phyloP scores from a whole-genome alignment of 2,329 filamentous ascomycete species.

The Diaporthe australafricana region DNA sequence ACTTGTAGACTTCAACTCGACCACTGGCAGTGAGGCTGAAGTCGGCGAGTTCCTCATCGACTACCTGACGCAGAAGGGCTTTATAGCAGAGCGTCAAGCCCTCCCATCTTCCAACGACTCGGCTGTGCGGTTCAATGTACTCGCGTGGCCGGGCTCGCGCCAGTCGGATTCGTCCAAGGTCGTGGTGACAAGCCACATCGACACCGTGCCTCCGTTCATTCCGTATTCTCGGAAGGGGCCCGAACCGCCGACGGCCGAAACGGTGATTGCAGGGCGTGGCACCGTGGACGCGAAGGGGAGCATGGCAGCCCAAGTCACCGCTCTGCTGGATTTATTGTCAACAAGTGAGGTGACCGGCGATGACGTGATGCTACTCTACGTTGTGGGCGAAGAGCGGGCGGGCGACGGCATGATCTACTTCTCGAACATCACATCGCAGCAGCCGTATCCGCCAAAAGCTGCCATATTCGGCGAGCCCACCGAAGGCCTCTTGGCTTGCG shows the following conservation, averaged over 20 bases:
- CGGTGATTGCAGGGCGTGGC: constrained; percentile 75
- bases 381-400: constrained; percentile 84
- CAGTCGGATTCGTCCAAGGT: constrained; percentile 61
- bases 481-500: constrained; percentile 86
- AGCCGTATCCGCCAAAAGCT: constrained; percentile 67
- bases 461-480: constrained; percentile 92
- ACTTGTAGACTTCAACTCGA: constrained; percentile 78
- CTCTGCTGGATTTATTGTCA: constrained; percentile 66
- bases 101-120: neutral
- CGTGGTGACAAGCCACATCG: constrained; percentile 83
- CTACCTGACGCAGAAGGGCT: constrained; percentile 63
- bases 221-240: constrained; percentile 71
- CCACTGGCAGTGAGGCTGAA: constrained; percentile 74
- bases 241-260: constrained; percentile 33
- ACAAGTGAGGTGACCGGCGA: constrained; percentile 46
- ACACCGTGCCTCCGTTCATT: constrained; percentile 79
- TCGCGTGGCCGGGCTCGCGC: constrained; percentile 69
- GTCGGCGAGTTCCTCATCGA: constrained; percentile 76
- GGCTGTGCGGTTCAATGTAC: constrained; percentile 75
- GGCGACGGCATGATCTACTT: constrained; percentile 80
- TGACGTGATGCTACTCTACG: constrained; percentile 71
- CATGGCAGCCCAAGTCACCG: constrained; percentile 79
- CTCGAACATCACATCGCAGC: constrained; percentile 55
- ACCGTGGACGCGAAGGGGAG: constrained; percentile 78
- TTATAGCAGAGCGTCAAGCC: constrained; percentile 14